These are phyloP conservation scores for Pyrenophora seminiperda DNA, from an alignment of 2,329 filamentous ascomycete genomes.

Conservation along the genomic window DNA sequence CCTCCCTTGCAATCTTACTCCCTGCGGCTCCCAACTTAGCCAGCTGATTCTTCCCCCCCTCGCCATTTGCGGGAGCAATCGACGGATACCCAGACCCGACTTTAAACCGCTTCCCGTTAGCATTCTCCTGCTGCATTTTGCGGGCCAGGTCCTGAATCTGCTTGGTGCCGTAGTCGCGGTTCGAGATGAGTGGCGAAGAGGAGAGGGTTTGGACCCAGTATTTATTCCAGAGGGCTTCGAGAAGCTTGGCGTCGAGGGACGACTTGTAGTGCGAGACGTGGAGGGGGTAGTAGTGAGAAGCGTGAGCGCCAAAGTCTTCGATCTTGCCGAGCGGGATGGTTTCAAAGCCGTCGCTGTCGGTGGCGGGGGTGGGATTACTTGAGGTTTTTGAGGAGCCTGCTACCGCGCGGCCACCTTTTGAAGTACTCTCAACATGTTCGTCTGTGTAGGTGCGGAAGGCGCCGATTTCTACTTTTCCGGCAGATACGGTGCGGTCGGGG, in stretches of 20 bases:
- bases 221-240: conserved; percentile 96
- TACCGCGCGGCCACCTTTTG: conserved; percentile 51
- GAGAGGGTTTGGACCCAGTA: conserved; percentile 98
- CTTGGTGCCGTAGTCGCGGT: conserved; percentile 89
- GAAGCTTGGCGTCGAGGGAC: conserved; percentile 80
- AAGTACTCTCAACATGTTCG: conserved; percentile 59
- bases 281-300: conserved; percentile 86
- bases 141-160: conserved; percentile 87
- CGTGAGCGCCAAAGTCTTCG: conserved; percentile 93
- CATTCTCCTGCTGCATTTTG: conserved; percentile 74
- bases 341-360: conserved; percentile 66
- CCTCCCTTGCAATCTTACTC: conserved; percentile 66
- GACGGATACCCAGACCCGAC: conserved; percentile 14
- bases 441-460: conserved; percentile 91
- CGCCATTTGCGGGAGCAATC: no score
- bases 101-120: conserved; percentile 44
- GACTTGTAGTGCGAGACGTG: conserved; percentile 96
- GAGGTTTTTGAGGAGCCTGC: no score
- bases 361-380: no score
- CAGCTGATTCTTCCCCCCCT: conserved; percentile 49
- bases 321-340: conserved; percentile 91
- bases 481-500: conserved; percentile 90
- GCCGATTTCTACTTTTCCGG: conserved; percentile 95
- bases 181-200: conserved; percentile 86
- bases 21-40: conserved; percentile 66